phyloP scores from a whole-genome alignment of 345 rosid genomes.

The Sisymbrium irio region DNA sequence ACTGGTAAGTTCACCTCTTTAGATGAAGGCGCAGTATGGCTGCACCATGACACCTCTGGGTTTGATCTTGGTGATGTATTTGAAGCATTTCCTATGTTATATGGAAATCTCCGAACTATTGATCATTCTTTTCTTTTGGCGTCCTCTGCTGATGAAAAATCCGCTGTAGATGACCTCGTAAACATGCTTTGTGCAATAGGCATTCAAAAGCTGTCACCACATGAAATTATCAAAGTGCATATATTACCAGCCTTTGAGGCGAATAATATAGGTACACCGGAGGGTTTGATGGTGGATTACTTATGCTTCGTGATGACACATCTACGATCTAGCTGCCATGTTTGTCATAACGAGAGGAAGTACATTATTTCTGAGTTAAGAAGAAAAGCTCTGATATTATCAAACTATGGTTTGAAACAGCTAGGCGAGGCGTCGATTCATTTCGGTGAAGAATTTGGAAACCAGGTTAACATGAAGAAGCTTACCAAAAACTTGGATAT shows the following conservation, averaged over 20 bases:
- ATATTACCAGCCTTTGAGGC: constrained; percentile 66
- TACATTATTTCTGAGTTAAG: constrained; percentile 57
- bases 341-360: constrained; percentile 65
- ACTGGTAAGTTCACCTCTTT: constrained; percentile 70
- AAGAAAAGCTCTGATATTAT: constrained; percentile 60
- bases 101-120: constrained; percentile 66
- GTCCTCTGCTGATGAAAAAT: constrained; percentile 33
- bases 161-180: constrained; percentile 42
- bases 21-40: constrained; percentile 75
- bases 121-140: constrained; percentile 59
- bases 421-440: constrained; percentile 58
- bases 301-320: constrained; percentile 85
- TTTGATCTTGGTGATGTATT: constrained; percentile 49
- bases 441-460: constrained; percentile 67
- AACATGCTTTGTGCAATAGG: constrained; percentile 71
- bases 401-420: constrained; percentile 69
- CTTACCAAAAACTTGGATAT: constrained; percentile 49
- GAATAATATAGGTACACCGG: constrained; percentile 32
- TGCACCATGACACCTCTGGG: constrained; percentile 58
- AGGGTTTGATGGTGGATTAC: constrained; percentile 60
- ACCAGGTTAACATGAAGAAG: constrained; percentile 47
- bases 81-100: constrained; percentile 70
- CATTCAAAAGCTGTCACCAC: constrained; percentile 75
- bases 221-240: constrained; percentile 78
- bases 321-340: constrained; percentile 64